phyloP scores from a whole-genome alignment of 768 basidiomycete species.

The Tricholoma flavovirens region DNA sequence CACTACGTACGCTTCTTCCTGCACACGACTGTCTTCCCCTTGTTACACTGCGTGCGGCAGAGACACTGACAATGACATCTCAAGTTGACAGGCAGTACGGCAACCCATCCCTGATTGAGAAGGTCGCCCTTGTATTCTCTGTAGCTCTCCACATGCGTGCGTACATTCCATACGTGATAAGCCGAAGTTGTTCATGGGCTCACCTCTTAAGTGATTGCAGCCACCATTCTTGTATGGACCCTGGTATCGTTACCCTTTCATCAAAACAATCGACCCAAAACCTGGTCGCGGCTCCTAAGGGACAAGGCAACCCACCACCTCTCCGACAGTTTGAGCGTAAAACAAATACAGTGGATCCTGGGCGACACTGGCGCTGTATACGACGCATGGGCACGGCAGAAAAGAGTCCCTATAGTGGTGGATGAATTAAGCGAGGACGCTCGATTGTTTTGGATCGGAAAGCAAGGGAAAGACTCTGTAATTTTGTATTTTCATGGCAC shows the following conservation, averaged over 20 bases:
- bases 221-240: slow-evolving; percentile 14
- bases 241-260: slow-evolving; percentile 11
- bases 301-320: slow-evolving; percentile 15
- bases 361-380: slow-evolving; percentile 18
- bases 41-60: background rate
- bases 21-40: no score
- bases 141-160: slow-evolving; percentile 10
- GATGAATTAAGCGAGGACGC: slow-evolving; percentile 25
- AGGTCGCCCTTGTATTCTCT: slow-evolving; percentile 1
- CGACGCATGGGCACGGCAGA: slow-evolving; percentile 17
- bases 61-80: background rate
- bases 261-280: slow-evolving; percentile 14
- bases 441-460: slow-evolving; percentile 29
- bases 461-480: slow-evolving; percentile 24
- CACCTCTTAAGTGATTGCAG: slow-evolving; percentile 3
- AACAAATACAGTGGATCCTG: slow-evolving; percentile 19
- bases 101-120: slow-evolving; percentile 11
- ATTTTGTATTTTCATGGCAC: slow-evolving; percentile 28
- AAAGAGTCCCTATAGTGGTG: slow-evolving; percentile 14
- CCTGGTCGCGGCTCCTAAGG: slow-evolving; percentile 16
- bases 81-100: slow-evolving; percentile 5
- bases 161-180: background rate
- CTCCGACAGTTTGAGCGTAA: slow-evolving; percentile 4
- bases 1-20: no score
- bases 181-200: background rate